Percentiles rank a stretch among this genome's conserved stretches.
These are phyloP conservation scores for Musa troglodytarum DNA, from an alignment of 176 grass and related monocot genomes.

Conservation along the genomic window DNA sequence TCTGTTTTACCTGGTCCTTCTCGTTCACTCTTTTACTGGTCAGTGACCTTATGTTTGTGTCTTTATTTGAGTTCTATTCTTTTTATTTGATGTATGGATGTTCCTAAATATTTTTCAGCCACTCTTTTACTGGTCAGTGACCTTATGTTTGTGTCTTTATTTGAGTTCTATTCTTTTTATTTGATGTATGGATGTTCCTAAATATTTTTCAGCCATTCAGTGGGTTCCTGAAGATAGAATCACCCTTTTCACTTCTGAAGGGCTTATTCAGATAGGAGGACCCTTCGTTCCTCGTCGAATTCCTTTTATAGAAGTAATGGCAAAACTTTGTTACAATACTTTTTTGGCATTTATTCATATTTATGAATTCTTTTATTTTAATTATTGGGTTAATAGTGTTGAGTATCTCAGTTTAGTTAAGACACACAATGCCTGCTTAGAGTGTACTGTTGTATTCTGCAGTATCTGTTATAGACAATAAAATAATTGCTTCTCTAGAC, in stretches of 20 bases:
- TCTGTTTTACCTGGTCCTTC: too few relatives aligned
- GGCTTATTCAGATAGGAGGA: slow-evolving; percentile 77
- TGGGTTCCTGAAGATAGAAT: slow-evolving; percentile 76
- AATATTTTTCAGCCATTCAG: slow-evolving; percentile 45
- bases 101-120: slow-evolving; percentile 29
- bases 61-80: background rate
- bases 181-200: slow-evolving; percentile 1
- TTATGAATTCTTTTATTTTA: too few relatives aligned
- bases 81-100: background rate
- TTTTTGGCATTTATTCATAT: too few relatives aligned
- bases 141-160: background rate
- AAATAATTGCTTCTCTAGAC: background rate
- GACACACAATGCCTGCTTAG: background rate
- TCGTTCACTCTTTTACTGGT: background rate
- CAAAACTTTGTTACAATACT: background rate
- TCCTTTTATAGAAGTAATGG: slow-evolving; percentile 40
- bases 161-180: background rate
- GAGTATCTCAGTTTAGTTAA: background rate
- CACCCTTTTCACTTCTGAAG: slow-evolving; percentile 85
- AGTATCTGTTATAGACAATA: background rate
- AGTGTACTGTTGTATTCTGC: background rate
- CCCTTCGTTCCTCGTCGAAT: slow-evolving; percentile 56
- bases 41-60: background rate
- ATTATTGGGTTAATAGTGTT: background rate
- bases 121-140: slow-evolving; percentile 22